These are phyloP conservation scores for Moniliella sp. DNA, from an alignment of 1,284 basidiomycete species.

Conservation along the genomic window DNA sequence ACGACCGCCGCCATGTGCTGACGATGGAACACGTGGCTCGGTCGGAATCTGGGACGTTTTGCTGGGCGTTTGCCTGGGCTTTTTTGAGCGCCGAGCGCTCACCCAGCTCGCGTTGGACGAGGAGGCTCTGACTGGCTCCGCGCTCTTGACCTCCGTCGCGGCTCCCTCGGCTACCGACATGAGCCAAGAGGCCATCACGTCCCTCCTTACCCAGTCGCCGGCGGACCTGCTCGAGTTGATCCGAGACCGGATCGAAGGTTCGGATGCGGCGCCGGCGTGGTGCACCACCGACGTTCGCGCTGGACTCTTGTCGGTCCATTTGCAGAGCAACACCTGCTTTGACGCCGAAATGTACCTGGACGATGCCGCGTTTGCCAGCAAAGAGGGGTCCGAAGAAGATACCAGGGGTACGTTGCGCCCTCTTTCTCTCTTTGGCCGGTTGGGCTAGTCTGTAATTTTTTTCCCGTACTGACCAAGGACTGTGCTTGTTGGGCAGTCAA, in stretches of 20 bases:
- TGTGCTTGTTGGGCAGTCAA: constrained; percentile 9
- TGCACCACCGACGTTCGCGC: constrained; percentile 68
- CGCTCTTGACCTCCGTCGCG: no score
- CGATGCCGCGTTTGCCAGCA: constrained; percentile 41
- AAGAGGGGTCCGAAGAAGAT: constrained; percentile 45
- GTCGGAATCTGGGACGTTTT: constrained; percentile 84
- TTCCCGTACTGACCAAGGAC: not conserved
- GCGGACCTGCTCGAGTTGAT: constrained; percentile 64
- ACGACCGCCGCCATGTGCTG: constrained; percentile 72
- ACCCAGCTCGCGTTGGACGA: no score
- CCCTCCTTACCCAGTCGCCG: constrained; percentile 10
- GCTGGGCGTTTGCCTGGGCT: constrained; percentile 53
- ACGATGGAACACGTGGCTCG: constrained; percentile 65
- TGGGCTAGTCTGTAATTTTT: not conserved
- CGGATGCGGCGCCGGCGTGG: constrained; percentile 67
- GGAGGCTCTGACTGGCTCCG: no score
- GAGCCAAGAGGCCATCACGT: not conserved
- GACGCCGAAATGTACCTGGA: constrained; percentile 87
- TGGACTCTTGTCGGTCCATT: constrained; percentile 65
- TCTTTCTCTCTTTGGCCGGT: not conserved
- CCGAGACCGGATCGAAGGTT: constrained; percentile 68
- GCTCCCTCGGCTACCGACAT: constrained; percentile 33
- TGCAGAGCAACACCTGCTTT: constrained; percentile 60
- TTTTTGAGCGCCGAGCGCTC: constrained; percentile 50
- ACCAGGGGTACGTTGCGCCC: constrained; percentile 26